Base-by-base conservation (phyloP, 1,284 basidiomycete genomes). In the Sporisorium iseilematis-ciliati region DNA sequence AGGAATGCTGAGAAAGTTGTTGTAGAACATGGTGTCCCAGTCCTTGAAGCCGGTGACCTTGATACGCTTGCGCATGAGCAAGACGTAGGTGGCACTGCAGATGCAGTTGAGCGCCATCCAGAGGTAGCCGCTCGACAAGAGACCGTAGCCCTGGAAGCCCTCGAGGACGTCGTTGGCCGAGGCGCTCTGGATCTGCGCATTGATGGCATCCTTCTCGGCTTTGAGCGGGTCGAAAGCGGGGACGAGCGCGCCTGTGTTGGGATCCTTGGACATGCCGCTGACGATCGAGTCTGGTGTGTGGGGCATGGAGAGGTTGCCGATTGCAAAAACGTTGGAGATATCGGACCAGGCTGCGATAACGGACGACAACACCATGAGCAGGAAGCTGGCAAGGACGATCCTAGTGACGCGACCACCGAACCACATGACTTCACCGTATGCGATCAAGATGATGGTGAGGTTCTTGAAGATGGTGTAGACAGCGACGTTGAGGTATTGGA, bases 11-110 rank as follows among this genome's bases (percentile, higher is more conserved):
- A 99, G 88, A 56, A 98, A 86, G 87, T 99, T 99, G 88, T 97
- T 98, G 88, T 98, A 99, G 87, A 95, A 97, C 96, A 99, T 98
- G 26, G 95, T 93, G 85, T 99, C 97, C 95, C 95, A 97, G 85
- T 99, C 96, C 70, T 95, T 96, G 88, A 99, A 99, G 42, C 94
- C 94, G n/a, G 94, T 98, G 45, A 89, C 86, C 88, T 99, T 99
- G 88, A 99, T 99, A 65, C 92, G 90, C 86, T 97, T 98, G 73
- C 97, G 91, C 97, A 99, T 99, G 57, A 92, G 89, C 59, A 99
- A 89, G 46, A 94, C 96, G 86, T 97, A 99, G 57, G 92, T 91
- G 11, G 97, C 97, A 75, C 93, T 95, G 49, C 91, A 90, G 51
- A 93, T 82, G 85, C 97, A 99, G 86, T 99, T 99, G 66, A 92